Base-by-base conservation (phyloP, 768 basidiomycete genomes). In the Auricularia sp. region DNA sequence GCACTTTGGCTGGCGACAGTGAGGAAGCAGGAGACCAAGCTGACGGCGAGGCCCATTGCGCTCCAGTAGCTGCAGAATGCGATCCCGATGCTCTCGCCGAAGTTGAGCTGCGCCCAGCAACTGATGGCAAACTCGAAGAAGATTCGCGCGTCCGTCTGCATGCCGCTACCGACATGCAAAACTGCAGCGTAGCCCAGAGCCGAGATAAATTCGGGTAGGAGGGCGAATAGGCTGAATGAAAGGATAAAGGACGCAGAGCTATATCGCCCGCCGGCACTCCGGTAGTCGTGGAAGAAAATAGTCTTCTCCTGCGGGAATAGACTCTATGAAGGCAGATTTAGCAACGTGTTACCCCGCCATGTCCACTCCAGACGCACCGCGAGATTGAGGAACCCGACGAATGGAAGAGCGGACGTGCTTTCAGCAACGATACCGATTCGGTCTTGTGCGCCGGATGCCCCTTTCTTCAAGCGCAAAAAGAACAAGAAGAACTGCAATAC, bases 281-380 rank as follows among this genome's bases (percentile, higher is more conserved):
- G 69, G 61, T 73, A 75, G 67, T 81, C 81, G 69, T 81, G 76
- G 64, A 77, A 73, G 69, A 78, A 81, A 3, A 79, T 67, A 34
- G 77, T 73, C 59, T 75, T 73, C 61, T 82, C 81, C 24, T 71
- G 71, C 0, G 80, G 80, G 69, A 76, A 82, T 65, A 80, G 73
- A 6, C 78, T 35, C 56, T 59, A 18, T 14, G 34, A 72, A 65
- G 76, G 6, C 47, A 51, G 11, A 10, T 8, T 51, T 18, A 51
- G 47, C 16, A 51, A 21, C 6, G 6, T 10, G 44, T 18, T 10
- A 45, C 44, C 10, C 6, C 18, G 47, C 47, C 47, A 18, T 18
- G 21, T 18, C 5, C 14, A 51, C 8, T 13, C 8, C 54, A 0
- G 56, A 14, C 56, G 24, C 24, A 59, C 70, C 44, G 69, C 69